phyloP scores from a whole-genome alignment of 2,329 filamentous ascomycete genomes.

The Akanthomyces lecanii region DNA sequence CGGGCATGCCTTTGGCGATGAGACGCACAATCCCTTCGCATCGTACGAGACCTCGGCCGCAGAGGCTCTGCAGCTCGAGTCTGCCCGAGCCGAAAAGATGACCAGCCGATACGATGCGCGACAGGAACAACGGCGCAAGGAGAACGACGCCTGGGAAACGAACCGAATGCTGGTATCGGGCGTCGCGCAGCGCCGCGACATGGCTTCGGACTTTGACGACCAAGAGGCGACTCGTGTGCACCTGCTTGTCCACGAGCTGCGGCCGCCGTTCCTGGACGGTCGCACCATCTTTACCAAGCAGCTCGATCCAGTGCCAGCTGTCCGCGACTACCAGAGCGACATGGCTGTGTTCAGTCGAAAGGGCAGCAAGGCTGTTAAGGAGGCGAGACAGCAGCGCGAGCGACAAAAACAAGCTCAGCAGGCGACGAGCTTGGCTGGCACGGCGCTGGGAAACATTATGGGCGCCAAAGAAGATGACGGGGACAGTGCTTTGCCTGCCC shows the following conservation, averaged over 20 bases:
- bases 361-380: slow-evolving; percentile 87
- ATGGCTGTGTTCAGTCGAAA: slow-evolving; percentile 98
- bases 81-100: slow-evolving; percentile 75
- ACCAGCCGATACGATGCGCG: slow-evolving; percentile 63
- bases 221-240: slow-evolving; percentile 87
- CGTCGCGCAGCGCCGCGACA: slow-evolving; percentile 83
- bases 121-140: slow-evolving; percentile 80
- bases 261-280: slow-evolving; percentile 91
- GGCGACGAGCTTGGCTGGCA: slow-evolving; percentile 88
- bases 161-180: slow-evolving; percentile 97
- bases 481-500: slow-evolving; percentile 78
- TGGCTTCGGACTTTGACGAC: slow-evolving; percentile 81
- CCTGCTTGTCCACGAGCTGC: slow-evolving; percentile 86
- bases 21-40: slow-evolving; percentile 88
- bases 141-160: slow-evolving; percentile 97
- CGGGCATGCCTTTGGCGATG: slow-evolving; percentile 79
- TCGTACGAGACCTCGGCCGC: slow-evolving; percentile 69
- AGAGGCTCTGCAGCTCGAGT: slow-evolving; percentile 74
- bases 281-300: slow-evolving; percentile 97
- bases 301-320: slow-evolving; percentile 87
- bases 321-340: slow-evolving; percentile 91
- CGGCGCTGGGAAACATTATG: slow-evolving; percentile 89
- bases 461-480: slow-evolving; percentile 90
- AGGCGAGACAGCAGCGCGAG: slow-evolving; percentile 86
- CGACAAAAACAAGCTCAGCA: slow-evolving; percentile 91